Percentiles rank a stretch among this genome's conserved stretches.
Conservation (phyloP, 1,284 basidiomycete species). For the Tremellales sp. region DNA sequence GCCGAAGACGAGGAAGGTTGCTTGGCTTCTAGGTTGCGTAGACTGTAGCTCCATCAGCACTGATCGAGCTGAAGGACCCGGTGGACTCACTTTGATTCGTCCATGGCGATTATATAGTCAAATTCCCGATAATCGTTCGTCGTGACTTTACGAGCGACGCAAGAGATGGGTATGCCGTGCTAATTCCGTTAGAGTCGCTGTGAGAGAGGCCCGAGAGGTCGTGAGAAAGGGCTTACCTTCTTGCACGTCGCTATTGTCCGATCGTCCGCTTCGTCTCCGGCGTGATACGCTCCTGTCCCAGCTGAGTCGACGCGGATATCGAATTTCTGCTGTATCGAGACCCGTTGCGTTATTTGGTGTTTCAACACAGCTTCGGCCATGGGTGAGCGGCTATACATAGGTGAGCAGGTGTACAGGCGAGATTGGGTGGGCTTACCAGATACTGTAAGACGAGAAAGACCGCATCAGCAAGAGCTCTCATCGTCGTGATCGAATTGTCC, state of each 20-base stretch:
- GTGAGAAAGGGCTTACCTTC: conserved; percentile 22
- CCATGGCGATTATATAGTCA: conserved; percentile 53
- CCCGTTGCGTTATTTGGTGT: conserved; percentile 30
- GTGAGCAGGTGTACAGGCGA: neutral
- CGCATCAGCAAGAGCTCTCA: neutral
- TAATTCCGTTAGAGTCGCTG: too few relatives aligned
- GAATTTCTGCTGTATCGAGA: conserved; percentile 16
- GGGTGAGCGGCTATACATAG: conserved; percentile 40
- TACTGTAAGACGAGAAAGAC: conserved; percentile 14
- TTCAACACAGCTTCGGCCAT: conserved; percentile 50
- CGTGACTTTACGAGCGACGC: conserved; percentile 44
- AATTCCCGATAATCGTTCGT: conserved; percentile 45
- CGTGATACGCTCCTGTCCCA: conserved; percentile 49
- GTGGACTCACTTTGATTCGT: conserved; percentile 35
- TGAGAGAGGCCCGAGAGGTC: neutral
- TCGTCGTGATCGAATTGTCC: neutral
- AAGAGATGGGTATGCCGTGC: conserved; percentile 46
- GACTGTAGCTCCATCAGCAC: conserved; percentile 29
- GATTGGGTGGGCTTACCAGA: conserved; percentile 22
- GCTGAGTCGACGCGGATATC: conserved; percentile 45
- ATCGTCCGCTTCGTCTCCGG: conserved; percentile 46
- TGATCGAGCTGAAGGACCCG: neutral
- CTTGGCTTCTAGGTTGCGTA: conserved; percentile 42
- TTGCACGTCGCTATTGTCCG: conserved; percentile 48
- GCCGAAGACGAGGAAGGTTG: conserved; percentile 28